Conservation (phyloP, 2,329 filamentous ascomycete species). For the Mariannaea elegans region DNA sequence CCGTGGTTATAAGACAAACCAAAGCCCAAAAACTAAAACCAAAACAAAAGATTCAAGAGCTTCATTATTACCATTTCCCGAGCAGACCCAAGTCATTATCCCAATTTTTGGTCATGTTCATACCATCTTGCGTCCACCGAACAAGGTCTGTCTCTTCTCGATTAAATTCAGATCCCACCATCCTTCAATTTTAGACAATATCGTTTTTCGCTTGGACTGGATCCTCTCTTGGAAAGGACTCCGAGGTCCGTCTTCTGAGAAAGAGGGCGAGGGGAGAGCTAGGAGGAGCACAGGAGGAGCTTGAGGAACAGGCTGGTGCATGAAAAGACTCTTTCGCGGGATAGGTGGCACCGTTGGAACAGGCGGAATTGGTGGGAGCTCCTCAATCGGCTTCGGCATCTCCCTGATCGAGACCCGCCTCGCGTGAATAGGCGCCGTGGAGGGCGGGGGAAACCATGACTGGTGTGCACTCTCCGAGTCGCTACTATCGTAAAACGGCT, state of each 20-base stretch:
- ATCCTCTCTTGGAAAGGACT: slow-evolving; percentile 40
- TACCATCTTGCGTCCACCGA: slow-evolving; percentile 32
- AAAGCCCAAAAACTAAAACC: slow-evolving; percentile 11
- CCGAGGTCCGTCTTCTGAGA: slow-evolving; percentile 27
- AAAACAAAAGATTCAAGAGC: slow-evolving; percentile 8
- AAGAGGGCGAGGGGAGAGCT: slow-evolving; percentile 30
- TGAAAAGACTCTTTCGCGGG: neutral
- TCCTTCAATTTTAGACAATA: slow-evolving; percentile 59
- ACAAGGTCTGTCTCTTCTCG: slow-evolving; percentile 53
- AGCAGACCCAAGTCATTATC: slow-evolving; percentile 12
- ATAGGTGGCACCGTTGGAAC: slow-evolving; percentile 25
- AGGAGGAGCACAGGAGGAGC: slow-evolving; percentile 26
- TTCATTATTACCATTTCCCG: slow-evolving; percentile 27
- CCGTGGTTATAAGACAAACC: slow-evolving; percentile 20
- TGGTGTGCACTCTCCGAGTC: slow-evolving; percentile 40
- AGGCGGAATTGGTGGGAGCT: slow-evolving; percentile 44
- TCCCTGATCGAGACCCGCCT: slow-evolving; percentile 34
- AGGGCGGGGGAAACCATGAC: slow-evolving; percentile 47
- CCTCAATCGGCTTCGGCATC: slow-evolving; percentile 39
- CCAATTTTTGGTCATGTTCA: neutral
- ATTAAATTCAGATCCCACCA: slow-evolving; percentile 65
- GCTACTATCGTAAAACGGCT: slow-evolving; percentile 38
- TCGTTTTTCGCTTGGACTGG: slow-evolving; percentile 55
- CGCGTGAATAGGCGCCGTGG: slow-evolving; percentile 46
- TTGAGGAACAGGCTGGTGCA: neutral